Evolutionary conservation across 495 filamentous ascomycete species (phyloP), one percentile per base, ranked within the genome.

Genomic region (Elasticomyces elasticus): DNA sequence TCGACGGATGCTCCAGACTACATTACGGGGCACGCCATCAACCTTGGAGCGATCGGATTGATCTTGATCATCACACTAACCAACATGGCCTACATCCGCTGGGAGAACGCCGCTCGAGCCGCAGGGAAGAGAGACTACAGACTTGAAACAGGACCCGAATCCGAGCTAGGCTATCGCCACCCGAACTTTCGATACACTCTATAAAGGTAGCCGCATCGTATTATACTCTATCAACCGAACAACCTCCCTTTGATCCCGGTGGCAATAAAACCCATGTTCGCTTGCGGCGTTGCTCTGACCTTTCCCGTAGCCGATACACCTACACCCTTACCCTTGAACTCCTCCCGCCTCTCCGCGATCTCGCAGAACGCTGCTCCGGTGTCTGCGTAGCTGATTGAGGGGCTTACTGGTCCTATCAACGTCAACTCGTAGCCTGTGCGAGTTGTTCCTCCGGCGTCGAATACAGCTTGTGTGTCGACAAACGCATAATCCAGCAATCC

Each of bases 81-180:
- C 4, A 63, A 67, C 31, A 70, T 76, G 22, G 1, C 64, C 5
- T 74, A 76, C 50, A 66, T 71, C 19, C 63, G 47, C 24, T 74
- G 72, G 69, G 74, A 78, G 62, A 76, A 76, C 49, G 58, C 52
- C n/a, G 69, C 73, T 58, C 57, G 74, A 1, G 69, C 58, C 12
- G 51, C 49, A 1, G 75, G 73, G 19, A 59, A 72, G 41, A 63
- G 76, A 33, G 71, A 77, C 41, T 50, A 69, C 33, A 56, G 69
- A 42, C 62, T 77, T 9, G 23, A 56, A 17, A 59, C 70, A 50
- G 68, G 61, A 0, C 59, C 69, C 48, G 61, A 66, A 23, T 59
- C 59, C 13, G 52, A 50, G 51, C 62, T 77, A 7, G 71, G 71
- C 3, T 68, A 75, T 60, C 52, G 67, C 19, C 75, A 76, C 58